These are phyloP conservation scores for Calamus simplicifolius DNA, from an alignment of 176 grass and related monocot genomes.

Conservation along the genomic window DNA sequence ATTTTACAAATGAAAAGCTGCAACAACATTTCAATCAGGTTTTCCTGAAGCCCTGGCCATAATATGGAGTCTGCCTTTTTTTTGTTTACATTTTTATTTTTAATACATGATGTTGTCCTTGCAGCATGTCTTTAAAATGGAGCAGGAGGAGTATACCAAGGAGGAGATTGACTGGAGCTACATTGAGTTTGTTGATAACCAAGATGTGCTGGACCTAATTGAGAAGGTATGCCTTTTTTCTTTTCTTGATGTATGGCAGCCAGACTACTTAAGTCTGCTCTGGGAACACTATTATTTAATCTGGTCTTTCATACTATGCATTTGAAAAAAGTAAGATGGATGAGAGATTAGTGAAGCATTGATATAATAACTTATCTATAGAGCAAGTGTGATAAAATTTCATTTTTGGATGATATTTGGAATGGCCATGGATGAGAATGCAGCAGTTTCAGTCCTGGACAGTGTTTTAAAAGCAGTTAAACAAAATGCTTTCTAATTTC, in stretches of 20 bases:
- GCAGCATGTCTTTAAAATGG: slow-evolving; percentile 99
- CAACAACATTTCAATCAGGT: slow-evolving; percentile 99
- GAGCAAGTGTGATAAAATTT: too few relatives aligned
- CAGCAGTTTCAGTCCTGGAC: too few relatives aligned
- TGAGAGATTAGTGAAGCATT: too few relatives aligned
- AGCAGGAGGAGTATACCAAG: slow-evolving; percentile 96
- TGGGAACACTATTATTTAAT: too few relatives aligned
- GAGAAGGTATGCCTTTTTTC: slow-evolving; percentile 66
- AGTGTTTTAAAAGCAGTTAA: too few relatives aligned
- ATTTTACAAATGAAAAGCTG: slow-evolving; percentile 99
- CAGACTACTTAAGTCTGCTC: neutral
- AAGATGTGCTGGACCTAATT: slow-evolving; percentile 97
- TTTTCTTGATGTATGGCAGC: neutral
- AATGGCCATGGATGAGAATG: too few relatives aligned
- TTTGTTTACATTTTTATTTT: slow-evolving; percentile 24
- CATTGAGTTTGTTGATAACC: slow-evolving; percentile 99
- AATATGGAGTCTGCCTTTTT: slow-evolving; percentile 15
- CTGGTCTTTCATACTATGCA: too few relatives aligned
- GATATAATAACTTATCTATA: too few relatives aligned
- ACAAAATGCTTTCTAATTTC: too few relatives aligned
- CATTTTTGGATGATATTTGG: too few relatives aligned
- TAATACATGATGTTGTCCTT: slow-evolving; percentile 22
- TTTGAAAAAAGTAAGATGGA: too few relatives aligned
- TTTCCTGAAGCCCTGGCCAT: slow-evolving; percentile 3
- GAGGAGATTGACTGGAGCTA: slow-evolving; percentile 99